A percentile compares a stretch with the other conserved stretches of the same genome.
phyloP scores from a whole-genome alignment of 2,329 filamentous ascomycete genomes.

The Aquanectria penicillioides region DNA sequence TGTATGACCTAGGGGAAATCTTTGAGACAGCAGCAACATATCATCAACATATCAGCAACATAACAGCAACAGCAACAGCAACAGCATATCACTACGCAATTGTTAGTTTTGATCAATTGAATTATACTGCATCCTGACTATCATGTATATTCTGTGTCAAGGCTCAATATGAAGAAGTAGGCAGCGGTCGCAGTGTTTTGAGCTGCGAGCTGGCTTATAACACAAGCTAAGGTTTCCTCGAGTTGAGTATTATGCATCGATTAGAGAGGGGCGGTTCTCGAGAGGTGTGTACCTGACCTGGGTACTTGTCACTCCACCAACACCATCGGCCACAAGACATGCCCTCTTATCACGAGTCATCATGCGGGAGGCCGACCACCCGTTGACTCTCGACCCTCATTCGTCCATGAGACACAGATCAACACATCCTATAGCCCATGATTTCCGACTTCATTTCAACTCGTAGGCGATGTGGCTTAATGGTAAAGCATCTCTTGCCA shows the following conservation, averaged over 20 bases:
- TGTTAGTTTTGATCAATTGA: neutral
- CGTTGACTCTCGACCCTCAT: neutral
- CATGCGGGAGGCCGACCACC: neutral
- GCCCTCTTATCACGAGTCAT: neutral
- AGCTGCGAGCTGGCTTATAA: too few species aligned
- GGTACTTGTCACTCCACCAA: neutral
- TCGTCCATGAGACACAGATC: neutral
- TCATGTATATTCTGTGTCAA: too few species aligned
- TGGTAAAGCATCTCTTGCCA: slow-evolving; percentile 10
- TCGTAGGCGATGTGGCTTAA: slow-evolving; percentile 1
- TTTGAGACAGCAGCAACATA: too few species aligned
- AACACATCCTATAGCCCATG: neutral
- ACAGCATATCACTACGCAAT: too few species aligned
- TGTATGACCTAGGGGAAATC: too few species aligned
- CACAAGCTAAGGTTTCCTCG: neutral
- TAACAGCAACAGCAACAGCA: too few species aligned
- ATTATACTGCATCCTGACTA: too few species aligned
- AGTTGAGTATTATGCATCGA: too few species aligned
- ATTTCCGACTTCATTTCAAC: neutral
- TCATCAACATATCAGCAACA: too few species aligned
- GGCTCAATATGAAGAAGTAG: too few species aligned
- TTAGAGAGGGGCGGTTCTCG: too few species aligned
- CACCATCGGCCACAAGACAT: neutral
- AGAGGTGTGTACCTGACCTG: neutral
- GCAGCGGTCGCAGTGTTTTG: too few species aligned